Evolutionary conservation across 1,139 yeast species (phyloP).

Genomic region (Zhuliangozyma parablackwelliae): DNA sequence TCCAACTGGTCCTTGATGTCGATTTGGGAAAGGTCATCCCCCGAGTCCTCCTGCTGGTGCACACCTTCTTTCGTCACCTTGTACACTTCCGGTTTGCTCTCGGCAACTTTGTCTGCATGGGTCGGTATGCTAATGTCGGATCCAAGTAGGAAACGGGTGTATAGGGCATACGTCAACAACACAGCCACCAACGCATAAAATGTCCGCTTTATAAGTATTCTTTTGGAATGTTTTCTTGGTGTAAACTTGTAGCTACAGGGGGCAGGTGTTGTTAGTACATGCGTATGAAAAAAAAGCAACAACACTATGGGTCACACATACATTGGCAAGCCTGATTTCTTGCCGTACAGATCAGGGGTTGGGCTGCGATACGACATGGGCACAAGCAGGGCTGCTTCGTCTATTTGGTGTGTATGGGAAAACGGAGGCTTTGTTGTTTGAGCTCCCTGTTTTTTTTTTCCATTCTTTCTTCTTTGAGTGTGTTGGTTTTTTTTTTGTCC

Average conservation of each 20-base stretch:
- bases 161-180: conserved; percentile 9
- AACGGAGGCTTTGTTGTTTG: too few relatives aligned
- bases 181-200: conserved; percentile 7
- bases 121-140: conserved; percentile 2
- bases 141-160: conserved; percentile 4
- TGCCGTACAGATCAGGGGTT: conserved; percentile 26
- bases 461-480: too few relatives aligned
- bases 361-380: conserved; percentile 7
- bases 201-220: conserved; percentile 8
- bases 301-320: conserved; percentile 17
- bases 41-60: conserved; percentile 7
- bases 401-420: too few relatives aligned
- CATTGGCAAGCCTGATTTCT: conserved; percentile 41
- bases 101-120: neutral
- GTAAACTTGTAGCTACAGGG: conserved; percentile 6
- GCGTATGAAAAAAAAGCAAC: too few relatives aligned
- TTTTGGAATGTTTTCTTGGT: conserved; percentile 11
- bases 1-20: conserved; percentile 37
- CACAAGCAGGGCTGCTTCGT: neutral
- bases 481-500: too few relatives aligned
- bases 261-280: conserved; percentile 9
- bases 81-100: conserved; percentile 21
- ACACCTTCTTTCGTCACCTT: conserved; percentile 39
- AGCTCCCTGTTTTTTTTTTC: too few relatives aligned
- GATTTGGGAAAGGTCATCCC: conserved; percentile 1